Conservation (phyloP, 2,329 filamentous ascomycete species). For the Akanthomyces uredinophilus region DNA sequence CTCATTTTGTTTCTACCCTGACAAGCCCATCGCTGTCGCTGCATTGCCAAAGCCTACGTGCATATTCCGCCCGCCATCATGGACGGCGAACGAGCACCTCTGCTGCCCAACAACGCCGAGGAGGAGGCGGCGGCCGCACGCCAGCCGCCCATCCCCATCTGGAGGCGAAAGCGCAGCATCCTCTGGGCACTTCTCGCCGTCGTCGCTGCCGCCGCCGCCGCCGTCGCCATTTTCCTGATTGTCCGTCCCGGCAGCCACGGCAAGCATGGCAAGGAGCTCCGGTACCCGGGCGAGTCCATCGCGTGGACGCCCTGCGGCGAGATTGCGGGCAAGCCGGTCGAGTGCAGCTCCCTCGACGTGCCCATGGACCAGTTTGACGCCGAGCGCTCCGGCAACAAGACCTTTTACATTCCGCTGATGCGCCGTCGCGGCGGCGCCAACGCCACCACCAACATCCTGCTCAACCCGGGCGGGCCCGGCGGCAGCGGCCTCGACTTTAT, state of each 20-base stretch:
- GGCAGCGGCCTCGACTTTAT: conserved; percentile 38
- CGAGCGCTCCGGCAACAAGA: conserved; percentile 29
- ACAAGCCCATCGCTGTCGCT: background rate
- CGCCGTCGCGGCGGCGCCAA: conserved; percentile 38
- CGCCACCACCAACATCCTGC: conserved; percentile 38
- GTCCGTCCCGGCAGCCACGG: conserved; percentile 1
- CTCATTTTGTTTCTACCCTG: background rate
- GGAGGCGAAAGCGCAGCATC: conserved; percentile 6
- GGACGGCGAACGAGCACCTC: conserved; percentile 8
- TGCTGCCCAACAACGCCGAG: conserved; percentile 2
- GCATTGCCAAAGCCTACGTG: background rate
- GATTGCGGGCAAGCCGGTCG: conserved; percentile 30
- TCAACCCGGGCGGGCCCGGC: conserved; percentile 47
- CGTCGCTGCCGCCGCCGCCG: background rate
- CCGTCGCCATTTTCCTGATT: background rate
- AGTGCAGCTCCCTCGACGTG: conserved; percentile 40
- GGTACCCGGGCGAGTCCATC: conserved; percentile 32
- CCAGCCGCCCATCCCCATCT: conserved; percentile 11
- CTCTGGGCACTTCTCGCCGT: background rate
- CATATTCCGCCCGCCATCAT: background rate
- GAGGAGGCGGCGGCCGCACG: background rate
- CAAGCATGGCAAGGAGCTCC: background rate
- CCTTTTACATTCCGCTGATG: conserved; percentile 40
- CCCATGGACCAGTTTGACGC: conserved; percentile 43
- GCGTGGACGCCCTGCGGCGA: conserved; percentile 36